These are phyloP conservation scores for Stygiomarasmius scandens DNA, from an alignment of 1,284 basidiomycete genomes.

Conservation along the genomic window DNA sequence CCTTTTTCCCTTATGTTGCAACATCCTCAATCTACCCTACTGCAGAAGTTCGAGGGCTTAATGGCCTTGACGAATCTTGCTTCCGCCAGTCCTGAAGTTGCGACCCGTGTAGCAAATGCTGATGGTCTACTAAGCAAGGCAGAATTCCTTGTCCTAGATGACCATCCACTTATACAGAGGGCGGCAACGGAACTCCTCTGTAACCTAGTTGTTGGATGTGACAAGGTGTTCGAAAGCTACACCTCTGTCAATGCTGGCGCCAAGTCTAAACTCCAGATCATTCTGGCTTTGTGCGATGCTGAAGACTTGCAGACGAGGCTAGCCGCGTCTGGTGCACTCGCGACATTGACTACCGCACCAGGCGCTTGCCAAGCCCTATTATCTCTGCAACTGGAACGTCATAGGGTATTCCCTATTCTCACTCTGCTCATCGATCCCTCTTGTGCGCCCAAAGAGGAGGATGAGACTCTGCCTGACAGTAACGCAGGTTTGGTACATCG, in stretches of 20 bases:
- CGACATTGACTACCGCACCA: slow-evolving; percentile 70
- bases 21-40: slow-evolving; percentile 64
- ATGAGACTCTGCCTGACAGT: slow-evolving; percentile 28
- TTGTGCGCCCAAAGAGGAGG: slow-evolving; percentile 34
- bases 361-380: slow-evolving; percentile 64
- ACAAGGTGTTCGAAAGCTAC: slow-evolving; percentile 75
- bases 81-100: slow-evolving; percentile 71
- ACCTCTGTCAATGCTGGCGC: slow-evolving; percentile 42
- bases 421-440: slow-evolving; percentile 66
- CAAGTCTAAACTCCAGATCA: slow-evolving; percentile 74
- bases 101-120: slow-evolving; percentile 61
- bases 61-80: slow-evolving; percentile 97
- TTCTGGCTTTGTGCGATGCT: slow-evolving; percentile 84
- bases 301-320: slow-evolving; percentile 82
- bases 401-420: slow-evolving; percentile 62
- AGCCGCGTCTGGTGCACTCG: slow-evolving; percentile 86
- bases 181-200: slow-evolving; percentile 93
- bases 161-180: slow-evolving; percentile 80
- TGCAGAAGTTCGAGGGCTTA: slow-evolving; percentile 90
- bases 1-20: slow-evolving; percentile 76
- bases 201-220: slow-evolving; percentile 83
- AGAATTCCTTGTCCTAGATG: slow-evolving; percentile 84
- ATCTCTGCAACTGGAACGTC: slow-evolving; percentile 63
- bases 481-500: slow-evolving; percentile 75
- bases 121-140: slow-evolving; percentile 70